Conservation (phyloP, 2,329 filamentous ascomycete species). For the Aspergillus versicolor region DNA sequence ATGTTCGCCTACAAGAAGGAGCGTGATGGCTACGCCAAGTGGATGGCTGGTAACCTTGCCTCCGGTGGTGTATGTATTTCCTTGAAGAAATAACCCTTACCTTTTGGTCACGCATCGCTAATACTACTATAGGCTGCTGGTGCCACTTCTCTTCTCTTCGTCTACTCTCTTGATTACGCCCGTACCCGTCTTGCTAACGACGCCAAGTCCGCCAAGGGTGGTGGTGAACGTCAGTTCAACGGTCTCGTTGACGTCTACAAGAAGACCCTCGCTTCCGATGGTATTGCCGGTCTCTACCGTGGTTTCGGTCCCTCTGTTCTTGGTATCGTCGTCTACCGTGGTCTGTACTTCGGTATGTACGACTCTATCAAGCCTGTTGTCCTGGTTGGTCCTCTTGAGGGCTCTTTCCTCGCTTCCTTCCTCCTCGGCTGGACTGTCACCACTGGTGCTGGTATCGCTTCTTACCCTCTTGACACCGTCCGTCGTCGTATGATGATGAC, state of each 20-base stretch:
- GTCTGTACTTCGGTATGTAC: constrained; percentile 99
- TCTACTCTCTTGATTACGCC: constrained; percentile 99
- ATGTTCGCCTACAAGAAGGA: constrained; percentile 99
- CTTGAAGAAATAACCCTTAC: too few relatives aligned
- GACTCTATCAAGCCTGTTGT: constrained; percentile 99
- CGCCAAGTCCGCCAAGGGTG: constrained; percentile 92
- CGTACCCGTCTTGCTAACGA: constrained; percentile 99
- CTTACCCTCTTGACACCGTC: constrained; percentile 99
- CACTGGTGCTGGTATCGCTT: constrained; percentile 99
- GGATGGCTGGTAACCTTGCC: constrained; percentile 99
- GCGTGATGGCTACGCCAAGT: constrained; percentile 94
- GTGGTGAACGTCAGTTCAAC: constrained; percentile 99
- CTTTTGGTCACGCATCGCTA: constrained; percentile 13
- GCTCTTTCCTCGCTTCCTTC: constrained; percentile 99
- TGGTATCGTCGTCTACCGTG: constrained; percentile 99
- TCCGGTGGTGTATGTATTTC: constrained; percentile 87
- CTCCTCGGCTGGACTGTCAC: constrained; percentile 97
- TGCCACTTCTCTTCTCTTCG: constrained; percentile 99
- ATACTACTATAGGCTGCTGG: constrained; percentile 69
- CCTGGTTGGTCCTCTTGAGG: constrained; percentile 85
- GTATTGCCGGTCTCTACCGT: constrained; percentile 99
- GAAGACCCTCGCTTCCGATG: constrained; percentile 98
- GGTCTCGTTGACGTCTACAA: constrained; percentile 99
- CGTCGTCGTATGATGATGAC: constrained; percentile 99
- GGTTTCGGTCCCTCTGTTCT: constrained; percentile 99